Conservation (phyloP, 352 stramenopile genomes). For the Pythium pectinolyticum region DNA sequence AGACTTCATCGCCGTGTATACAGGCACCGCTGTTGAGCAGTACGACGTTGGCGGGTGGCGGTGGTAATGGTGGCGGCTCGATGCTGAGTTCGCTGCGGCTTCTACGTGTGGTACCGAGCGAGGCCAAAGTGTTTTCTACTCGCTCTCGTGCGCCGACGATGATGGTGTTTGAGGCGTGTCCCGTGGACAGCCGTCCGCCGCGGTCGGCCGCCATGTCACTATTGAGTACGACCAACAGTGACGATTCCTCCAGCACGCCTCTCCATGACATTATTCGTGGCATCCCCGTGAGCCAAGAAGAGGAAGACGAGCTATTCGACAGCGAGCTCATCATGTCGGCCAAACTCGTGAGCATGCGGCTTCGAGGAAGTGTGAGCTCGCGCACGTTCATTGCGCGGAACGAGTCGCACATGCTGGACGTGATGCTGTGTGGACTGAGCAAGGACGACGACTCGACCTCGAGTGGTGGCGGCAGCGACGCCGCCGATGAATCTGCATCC, state of each 20-base stretch:
- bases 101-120: conserved; percentile 30
- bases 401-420: conserved; percentile 37
- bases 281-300: conserved; percentile 6
- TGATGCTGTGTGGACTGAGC: conserved; percentile 29
- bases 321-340: conserved; percentile 7
- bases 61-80: not conserved
- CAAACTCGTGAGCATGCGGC: conserved; percentile 17
- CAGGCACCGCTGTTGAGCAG: conserved; percentile 27
- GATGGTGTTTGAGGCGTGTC: conserved; percentile 43
- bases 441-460: conserved; percentile 21
- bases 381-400: conserved; percentile 20
- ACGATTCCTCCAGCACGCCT: not conserved
- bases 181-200: not conserved
- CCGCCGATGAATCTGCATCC: no score
- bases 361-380: conserved; percentile 1
- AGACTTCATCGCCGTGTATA: no score
- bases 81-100: conserved; percentile 8
- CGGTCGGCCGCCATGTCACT: not conserved
- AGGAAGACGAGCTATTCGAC: conserved; percentile 9
- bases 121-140: conserved; percentile 46
- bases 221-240: no score
- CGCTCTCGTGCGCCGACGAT: conserved; percentile 34
- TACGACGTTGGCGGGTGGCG: no score
- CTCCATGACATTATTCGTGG: not conserved
- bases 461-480: not conserved